Evolutionary conservation across 179 eudicot species (phyloP), one percentile per base, ranked within the genome.

Genomic region (Drosera spatulata): DNA sequence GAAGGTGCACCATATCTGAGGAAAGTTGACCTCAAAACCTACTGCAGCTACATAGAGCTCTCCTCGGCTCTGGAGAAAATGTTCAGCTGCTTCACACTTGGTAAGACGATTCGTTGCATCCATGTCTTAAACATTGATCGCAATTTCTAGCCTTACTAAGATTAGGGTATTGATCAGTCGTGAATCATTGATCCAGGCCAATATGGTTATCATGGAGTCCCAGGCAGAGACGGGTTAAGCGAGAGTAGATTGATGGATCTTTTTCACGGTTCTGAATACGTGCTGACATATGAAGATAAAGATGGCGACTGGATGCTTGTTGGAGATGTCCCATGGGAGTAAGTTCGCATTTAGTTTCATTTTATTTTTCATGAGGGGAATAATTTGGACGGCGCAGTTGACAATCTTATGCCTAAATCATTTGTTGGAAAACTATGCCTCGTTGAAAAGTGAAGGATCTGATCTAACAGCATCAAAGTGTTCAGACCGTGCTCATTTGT

Each of bases 1-100:
- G 90, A 79, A 71, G 86, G 80, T 4, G 90, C 90, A 5, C 90
- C 90, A 2, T 84, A 84, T 58, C 79, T 84, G 7, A 68, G 90
- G 63, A 84, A 81, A 62, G 78, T 84, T 40, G 86, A 81, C 70
- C 84, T 84, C 58, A 58, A 62, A 58, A 73, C 64, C 6, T 84
- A 71, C 42, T 41, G 59, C 41, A 63, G 79, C 70, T 84, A 84
- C 55, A 66, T 42, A 6, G 84, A 79, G 13, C 69, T 84, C 45
- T 81, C 84, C 65, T 67, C 75, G 3, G 79, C 77, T 44, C 81
- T 84, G n/a, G 82, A 81, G 71, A 77, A 77, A 57, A 84, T 81
- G 90, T 84, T 84, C 73, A 71, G 86, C 71, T 80, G 74, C 68
- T 71, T 75, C 37, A 64, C 73, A 38, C 53, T 64, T n/a, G 78